Conservation (phyloP, 179 eudicot genomes). For the Actinidia chinensis region DNA sequence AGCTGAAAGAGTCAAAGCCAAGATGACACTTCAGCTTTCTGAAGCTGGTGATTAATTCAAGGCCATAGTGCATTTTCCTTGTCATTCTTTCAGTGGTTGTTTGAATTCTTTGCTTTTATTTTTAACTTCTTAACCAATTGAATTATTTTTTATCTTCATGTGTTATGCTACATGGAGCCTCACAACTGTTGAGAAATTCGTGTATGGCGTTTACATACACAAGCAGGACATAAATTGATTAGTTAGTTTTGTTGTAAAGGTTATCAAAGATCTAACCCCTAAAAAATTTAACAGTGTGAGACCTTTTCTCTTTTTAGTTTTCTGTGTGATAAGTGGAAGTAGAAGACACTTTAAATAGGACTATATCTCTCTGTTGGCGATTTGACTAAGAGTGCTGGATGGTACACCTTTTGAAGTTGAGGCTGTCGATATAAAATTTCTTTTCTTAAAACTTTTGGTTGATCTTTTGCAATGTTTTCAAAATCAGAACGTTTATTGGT, state of each 20-base stretch:
- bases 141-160: not conserved
- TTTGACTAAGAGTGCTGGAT: not conserved
- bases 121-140: too few species aligned
- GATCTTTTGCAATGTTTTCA: too few species aligned
- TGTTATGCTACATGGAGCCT: not conserved
- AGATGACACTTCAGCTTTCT: constrained; percentile 91
- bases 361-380: not conserved
- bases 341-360: not conserved
- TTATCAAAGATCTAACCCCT: not conserved
- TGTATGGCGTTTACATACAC: not conserved
- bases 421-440: not conserved
- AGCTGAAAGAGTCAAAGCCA: constrained; percentile 93
- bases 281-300: not conserved
- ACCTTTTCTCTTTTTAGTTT: not conserved
- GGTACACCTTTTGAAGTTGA: not conserved
- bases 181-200: not conserved
- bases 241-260: not conserved
- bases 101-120: not conserved
- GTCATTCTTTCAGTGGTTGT: constrained; percentile 15
- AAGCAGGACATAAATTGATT: not conserved
- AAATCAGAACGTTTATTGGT: too few species aligned
- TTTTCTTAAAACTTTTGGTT: too few species aligned
- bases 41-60: constrained; percentile 55
- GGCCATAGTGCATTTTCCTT: constrained; percentile 2
- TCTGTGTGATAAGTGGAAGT: not conserved